phyloP scores from a whole-genome alignment of 441 rosid species.

The Viola pubescens region DNA sequence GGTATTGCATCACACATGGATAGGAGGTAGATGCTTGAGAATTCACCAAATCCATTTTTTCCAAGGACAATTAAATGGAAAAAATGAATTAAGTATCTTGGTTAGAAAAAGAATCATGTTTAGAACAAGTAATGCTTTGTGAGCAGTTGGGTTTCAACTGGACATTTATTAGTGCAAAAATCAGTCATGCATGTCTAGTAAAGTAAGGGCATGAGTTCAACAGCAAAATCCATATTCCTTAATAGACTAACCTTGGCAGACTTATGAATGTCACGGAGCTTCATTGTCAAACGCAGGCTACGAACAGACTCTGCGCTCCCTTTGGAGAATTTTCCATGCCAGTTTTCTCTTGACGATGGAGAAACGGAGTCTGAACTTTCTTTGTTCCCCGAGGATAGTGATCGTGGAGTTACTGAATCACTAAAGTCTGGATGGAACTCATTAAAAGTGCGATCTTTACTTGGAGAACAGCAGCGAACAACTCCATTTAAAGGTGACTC shows the following conservation, averaged over 20 bases:
- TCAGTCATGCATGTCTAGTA: neutral
- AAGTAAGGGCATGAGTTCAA: neutral
- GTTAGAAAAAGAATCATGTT: neutral
- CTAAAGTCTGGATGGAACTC: conserved; percentile 52
- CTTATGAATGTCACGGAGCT: conserved; percentile 93
- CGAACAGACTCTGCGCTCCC: conserved; percentile 64
- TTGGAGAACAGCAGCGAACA: conserved; percentile 41
- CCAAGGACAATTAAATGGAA: neutral
- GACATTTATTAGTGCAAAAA: neutral
- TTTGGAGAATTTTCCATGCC: conserved; percentile 61
- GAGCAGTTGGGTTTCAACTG: neutral
- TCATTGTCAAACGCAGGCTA: conserved; percentile 72
- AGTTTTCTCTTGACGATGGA: conserved; percentile 67
- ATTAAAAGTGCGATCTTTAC: conserved; percentile 43
- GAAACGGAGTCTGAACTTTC: conserved; percentile 57
- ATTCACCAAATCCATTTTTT: neutral
- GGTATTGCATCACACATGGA: too few relatives aligned
- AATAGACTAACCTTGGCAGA: conserved; percentile 68
- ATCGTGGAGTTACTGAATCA: conserved; percentile 57
- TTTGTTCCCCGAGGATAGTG: conserved; percentile 57
- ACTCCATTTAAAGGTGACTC: conserved; percentile 57
- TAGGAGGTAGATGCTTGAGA: neutral
- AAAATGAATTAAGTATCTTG: neutral
- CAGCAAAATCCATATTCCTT: conserved; percentile 10
- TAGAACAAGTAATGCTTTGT: neutral